Conservation (phyloP, 179 eudicot species). For the Actinidia arguta region DNA sequence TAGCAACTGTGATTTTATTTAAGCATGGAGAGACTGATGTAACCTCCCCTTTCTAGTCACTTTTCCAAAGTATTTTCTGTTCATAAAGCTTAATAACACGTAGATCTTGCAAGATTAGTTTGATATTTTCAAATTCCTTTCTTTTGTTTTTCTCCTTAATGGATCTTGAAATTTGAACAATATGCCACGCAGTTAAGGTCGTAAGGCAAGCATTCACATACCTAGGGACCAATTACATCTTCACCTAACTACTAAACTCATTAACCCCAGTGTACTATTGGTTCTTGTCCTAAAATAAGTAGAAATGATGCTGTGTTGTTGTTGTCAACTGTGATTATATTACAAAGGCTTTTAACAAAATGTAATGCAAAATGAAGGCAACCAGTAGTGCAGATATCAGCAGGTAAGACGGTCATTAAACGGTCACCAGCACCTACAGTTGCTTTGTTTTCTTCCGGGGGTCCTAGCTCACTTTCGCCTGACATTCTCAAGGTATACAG, state of each 20-base stretch:
- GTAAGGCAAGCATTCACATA: too few species aligned
- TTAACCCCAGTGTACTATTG: too few species aligned
- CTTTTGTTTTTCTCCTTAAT: too few species aligned
- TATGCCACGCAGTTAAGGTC: too few species aligned
- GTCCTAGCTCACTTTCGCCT: constrained; percentile 57
- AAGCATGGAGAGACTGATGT: neutral
- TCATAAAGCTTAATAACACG: too few species aligned
- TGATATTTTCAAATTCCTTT: too few species aligned
- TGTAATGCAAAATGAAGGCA: constrained; percentile 17
- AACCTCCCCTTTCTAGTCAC: neutral
- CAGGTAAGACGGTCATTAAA: constrained; percentile 37
- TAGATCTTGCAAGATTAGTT: too few species aligned
- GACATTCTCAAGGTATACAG: constrained; percentile 53
- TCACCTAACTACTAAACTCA: too few species aligned
- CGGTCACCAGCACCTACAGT: constrained; percentile 50
- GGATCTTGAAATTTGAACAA: too few species aligned
- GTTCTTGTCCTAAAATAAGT: too few species aligned
- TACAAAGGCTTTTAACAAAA: neutral
- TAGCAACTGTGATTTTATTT: neutral
- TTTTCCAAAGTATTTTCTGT: neutral
- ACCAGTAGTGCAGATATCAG: constrained; percentile 36
- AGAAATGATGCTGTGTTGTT: neutral
- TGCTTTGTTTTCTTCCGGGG: constrained; percentile 56
- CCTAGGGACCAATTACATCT: too few species aligned
- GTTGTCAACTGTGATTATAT: neutral